These are phyloP conservation scores for Talaromyces pinophilus DNA, from an alignment of 2,329 filamentous ascomycete species.

Conservation along the genomic window DNA sequence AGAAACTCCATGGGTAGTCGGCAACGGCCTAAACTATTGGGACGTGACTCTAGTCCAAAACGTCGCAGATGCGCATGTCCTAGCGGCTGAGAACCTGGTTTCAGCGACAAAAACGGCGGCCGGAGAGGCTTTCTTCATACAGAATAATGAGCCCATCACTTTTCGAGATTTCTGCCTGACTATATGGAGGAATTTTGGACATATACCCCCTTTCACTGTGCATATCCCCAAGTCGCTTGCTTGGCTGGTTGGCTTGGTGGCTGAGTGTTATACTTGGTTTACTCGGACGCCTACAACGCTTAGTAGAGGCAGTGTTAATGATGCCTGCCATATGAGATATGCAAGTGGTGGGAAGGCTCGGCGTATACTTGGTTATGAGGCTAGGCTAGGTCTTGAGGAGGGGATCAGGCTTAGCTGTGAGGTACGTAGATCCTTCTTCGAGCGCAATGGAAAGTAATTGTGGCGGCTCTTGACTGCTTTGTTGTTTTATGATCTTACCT, in stretches of 20 bases:
- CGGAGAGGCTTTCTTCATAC: slow-evolving; percentile 50
- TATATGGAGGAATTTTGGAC: slow-evolving; percentile 52
- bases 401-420: slow-evolving; percentile 54
- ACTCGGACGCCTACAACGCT: slow-evolving; percentile 50
- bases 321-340: slow-evolving; percentile 57
- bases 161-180: slow-evolving; percentile 49
- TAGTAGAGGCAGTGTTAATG: slow-evolving; percentile 56
- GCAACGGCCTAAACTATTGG: slow-evolving; percentile 46
- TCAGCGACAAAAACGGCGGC: slow-evolving; percentile 42
- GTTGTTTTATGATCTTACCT: neutral
- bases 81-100: slow-evolving; percentile 47
- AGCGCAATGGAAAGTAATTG: neutral
- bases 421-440: slow-evolving; percentile 34
- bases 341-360: slow-evolving; percentile 55
- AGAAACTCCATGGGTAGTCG: slow-evolving; percentile 46
- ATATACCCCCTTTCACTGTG: slow-evolving; percentile 50
- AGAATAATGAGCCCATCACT: slow-evolving; percentile 49
- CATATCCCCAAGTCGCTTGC: slow-evolving; percentile 53
- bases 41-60: slow-evolving; percentile 49
- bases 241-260: slow-evolving; percentile 49
- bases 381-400: slow-evolving; percentile 54
- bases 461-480: neutral
- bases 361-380: slow-evolving; percentile 55
- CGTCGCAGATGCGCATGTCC: slow-evolving; percentile 48
- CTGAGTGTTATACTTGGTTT: slow-evolving; percentile 52